Evolutionary conservation across 2,329 filamentous ascomycete species (phyloP).

Genomic region (Zarea fungicola): DNA sequence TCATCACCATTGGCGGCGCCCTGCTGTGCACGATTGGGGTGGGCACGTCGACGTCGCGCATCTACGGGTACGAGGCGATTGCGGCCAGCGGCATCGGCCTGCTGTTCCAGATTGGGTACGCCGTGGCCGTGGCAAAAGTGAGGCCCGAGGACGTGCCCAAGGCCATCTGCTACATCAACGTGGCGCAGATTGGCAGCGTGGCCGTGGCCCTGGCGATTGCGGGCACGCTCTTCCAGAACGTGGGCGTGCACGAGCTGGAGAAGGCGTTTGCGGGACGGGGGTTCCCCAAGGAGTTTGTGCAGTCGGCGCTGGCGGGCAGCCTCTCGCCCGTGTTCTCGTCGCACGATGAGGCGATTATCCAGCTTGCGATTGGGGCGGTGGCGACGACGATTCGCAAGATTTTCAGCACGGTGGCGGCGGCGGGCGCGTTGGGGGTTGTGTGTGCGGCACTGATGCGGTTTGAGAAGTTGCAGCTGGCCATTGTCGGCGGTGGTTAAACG

Average conservation of each 20-base stretch:
- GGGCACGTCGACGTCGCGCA: slow-evolving; percentile 13
- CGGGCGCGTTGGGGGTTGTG: neutral
- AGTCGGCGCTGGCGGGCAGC: slow-evolving; percentile 20
- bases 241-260: neutral
- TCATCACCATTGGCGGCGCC: slow-evolving; percentile 30
- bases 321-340: slow-evolving; percentile 11
- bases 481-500: no score
- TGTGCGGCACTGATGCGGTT: neutral
- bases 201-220: slow-evolving; percentile 30
- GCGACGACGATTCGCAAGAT: slow-evolving; percentile 18
- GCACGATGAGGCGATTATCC: slow-evolving; percentile 16
- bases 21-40: slow-evolving; percentile 16
- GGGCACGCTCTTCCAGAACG: slow-evolving; percentile 30
- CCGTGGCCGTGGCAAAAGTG: slow-evolving; percentile 31
- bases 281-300: slow-evolving; percentile 19
- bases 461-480: neutral
- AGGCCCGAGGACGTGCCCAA: slow-evolving; percentile 21
- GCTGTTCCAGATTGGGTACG: slow-evolving; percentile 29
- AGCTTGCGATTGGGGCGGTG: slow-evolving; percentile 21
- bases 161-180: slow-evolving; percentile 31
- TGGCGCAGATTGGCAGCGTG: slow-evolving; percentile 28
- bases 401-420: slow-evolving; percentile 19
- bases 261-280: slow-evolving; percentile 17
- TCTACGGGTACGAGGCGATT: slow-evolving; percentile 33
- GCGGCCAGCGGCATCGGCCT: slow-evolving; percentile 34